Percentiles rank a stretch among this genome's conserved stretches.
Conservation (phyloP, 2,329 filamentous ascomycete species). For the Penicillium italicum region DNA sequence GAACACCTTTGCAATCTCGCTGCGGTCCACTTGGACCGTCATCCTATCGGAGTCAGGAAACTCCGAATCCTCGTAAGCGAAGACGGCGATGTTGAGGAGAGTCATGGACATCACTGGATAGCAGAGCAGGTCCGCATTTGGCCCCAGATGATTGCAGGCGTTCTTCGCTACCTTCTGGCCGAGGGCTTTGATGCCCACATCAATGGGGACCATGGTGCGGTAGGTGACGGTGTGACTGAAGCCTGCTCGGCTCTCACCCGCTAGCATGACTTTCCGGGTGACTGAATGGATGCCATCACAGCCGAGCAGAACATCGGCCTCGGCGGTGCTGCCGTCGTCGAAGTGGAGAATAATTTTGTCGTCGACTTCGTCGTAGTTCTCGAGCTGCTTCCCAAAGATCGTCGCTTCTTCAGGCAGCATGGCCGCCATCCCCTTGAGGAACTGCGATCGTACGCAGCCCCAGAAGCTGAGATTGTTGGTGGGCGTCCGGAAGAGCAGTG, state of each 20-base stretch:
- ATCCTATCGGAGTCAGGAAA: no score
- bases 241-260: not conserved
- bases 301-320: not conserved
- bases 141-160: no score
- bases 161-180: no score
- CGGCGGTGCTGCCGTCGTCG: not conserved
- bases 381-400: not conserved
- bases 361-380: not conserved
- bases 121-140: no score
- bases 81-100: no score
- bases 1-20: no score
- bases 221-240: not conserved
- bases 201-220: not conserved
- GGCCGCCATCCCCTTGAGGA: not conserved
- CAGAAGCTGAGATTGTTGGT: not conserved
- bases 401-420: not conserved
- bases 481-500: not conserved
- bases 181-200: no score
- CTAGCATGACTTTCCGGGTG: not conserved
- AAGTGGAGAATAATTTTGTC: not conserved
- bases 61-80: no score
- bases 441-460: not conserved
- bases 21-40: no score
- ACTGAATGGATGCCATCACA: not conserved
- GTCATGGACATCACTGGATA: no score